Percentiles rank a stretch among this genome's conserved stretches.
These are phyloP conservation scores for Chaetomium sp. DNA, from an alignment of 2,329 filamentous ascomycete species.

Conservation along the genomic window DNA sequence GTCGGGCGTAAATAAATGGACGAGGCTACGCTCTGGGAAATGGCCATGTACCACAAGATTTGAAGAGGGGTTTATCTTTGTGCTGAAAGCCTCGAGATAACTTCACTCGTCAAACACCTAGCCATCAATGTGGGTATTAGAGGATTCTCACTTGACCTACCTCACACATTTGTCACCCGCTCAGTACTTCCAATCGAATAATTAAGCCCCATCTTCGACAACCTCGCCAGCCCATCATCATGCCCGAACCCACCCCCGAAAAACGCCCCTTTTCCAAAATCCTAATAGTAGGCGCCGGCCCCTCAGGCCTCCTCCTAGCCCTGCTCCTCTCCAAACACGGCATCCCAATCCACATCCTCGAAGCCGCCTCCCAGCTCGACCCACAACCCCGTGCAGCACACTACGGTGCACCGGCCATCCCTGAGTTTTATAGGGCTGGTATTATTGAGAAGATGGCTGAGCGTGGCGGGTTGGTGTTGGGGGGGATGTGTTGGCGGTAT, in stretches of 20 bases:
- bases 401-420: constrained; percentile 52
- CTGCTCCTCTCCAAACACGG: constrained; percentile 47
- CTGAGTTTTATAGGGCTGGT: constrained; percentile 52
- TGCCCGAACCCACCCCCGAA: constrained; percentile 2
- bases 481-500: constrained; percentile 35
- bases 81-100: too few species aligned
- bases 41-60: too few species aligned
- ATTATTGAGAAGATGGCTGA: constrained; percentile 42
- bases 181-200: too few species aligned
- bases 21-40: too few species aligned
- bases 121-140: too few species aligned
- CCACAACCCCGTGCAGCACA: constrained; percentile 56
- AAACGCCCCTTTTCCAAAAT: constrained; percentile 28
- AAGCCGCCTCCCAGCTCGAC: constrained; percentile 48
- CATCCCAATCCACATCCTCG: constrained; percentile 49
- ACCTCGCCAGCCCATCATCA: neutral
- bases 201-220: too few species aligned
- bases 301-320: constrained; percentile 42
- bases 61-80: too few species aligned
- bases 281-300: constrained; percentile 44
- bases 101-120: too few species aligned
- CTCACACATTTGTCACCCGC: too few species aligned
- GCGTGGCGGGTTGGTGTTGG: constrained; percentile 32
- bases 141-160: too few species aligned
- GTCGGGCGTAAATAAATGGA: too few species aligned